These are phyloP conservation scores for Chlamydomonas reinhardtii DNA, from an alignment of 163 green algal genomes.

Conservation along the genomic window DNA sequence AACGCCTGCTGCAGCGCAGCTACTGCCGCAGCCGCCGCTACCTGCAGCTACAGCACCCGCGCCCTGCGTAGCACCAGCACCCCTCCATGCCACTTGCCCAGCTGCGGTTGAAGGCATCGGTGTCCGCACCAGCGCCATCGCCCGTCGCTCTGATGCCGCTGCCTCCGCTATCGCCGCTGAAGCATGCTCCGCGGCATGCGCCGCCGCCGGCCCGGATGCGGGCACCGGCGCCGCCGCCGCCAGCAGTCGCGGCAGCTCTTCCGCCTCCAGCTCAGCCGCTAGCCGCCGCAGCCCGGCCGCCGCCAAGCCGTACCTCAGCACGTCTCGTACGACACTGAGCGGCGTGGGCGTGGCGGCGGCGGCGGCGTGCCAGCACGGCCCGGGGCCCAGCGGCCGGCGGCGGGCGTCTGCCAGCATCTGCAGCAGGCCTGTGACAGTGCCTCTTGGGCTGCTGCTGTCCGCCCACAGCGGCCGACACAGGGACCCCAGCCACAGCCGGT, in stretches of 20 bases:
- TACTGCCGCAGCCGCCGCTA: no score
- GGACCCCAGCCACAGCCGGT: slow-evolving; percentile 2
- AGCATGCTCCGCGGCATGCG: no score
- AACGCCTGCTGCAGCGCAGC: no score
- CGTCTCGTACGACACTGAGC: not conserved
- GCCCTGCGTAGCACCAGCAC: no score
- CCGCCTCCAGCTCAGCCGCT: not conserved
- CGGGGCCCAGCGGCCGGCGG: not conserved
- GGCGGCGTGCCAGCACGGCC: not conserved
- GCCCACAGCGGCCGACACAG: slow-evolving; percentile 19
- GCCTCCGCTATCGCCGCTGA: no score
- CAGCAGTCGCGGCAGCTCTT: slow-evolving; percentile 3
- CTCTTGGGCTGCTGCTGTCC: not conserved
- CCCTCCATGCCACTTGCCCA: no score
- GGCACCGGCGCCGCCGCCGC: not conserved
- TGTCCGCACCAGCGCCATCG: no score
- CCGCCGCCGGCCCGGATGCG: no score
- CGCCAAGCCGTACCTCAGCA: not conserved
- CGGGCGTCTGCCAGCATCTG: not conserved
- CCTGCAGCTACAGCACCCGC: no score
- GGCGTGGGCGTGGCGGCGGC: slow-evolving; percentile 13
- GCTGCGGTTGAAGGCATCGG: no score
- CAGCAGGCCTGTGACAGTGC: slow-evolving; percentile 17
- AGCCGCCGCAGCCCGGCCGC: not conserved
- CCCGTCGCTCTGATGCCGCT: no score